These are phyloP conservation scores for Mucor lusitanicus DNA, from an alignment of 371 early-diverging fungal species.

Conservation along the genomic window DNA sequence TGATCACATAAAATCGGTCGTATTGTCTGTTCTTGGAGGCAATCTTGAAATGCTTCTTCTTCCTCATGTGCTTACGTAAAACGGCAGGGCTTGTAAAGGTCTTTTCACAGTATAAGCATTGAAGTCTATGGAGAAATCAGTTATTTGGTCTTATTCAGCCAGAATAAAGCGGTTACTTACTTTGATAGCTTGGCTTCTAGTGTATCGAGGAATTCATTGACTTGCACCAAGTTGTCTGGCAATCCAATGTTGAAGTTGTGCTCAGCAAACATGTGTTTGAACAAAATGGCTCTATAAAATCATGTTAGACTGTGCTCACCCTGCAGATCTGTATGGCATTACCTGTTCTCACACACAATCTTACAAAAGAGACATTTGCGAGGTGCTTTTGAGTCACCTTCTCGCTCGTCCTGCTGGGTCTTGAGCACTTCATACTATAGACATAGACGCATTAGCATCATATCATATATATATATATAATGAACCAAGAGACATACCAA, in stretches of 20 bases:
- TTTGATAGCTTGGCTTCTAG: constrained; percentile 76
- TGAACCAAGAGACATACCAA: constrained; percentile 44
- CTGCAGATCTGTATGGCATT: neutral
- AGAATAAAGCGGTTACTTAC: constrained; percentile 29
- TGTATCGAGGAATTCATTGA: constrained; percentile 82
- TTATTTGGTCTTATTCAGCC: neutral
- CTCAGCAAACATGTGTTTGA: constrained; percentile 89
- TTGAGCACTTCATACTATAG: constrained; percentile 71
- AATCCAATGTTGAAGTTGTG: constrained; percentile 95
- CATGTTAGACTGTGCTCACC: neutral
- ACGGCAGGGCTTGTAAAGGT: constrained; percentile 86
- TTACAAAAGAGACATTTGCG: constrained; percentile 95
- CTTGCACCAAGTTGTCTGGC: constrained; percentile 89
- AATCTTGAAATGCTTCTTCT: constrained; percentile 98
- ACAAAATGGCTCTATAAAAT: constrained; percentile 53
- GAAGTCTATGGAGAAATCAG: constrained; percentile 48
- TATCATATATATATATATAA: neutral
- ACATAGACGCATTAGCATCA: neutral
- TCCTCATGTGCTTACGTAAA: constrained; percentile 96
- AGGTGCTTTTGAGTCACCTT: constrained; percentile 64
- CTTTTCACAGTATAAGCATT: constrained; percentile 95
- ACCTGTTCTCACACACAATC: constrained; percentile 62
- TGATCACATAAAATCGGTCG: constrained; percentile 95
- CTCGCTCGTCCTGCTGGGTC: constrained; percentile 80
- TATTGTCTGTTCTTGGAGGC: constrained; percentile 87